These are phyloP conservation scores for Cyclocybe cylindracea DNA, from an alignment of 768 basidiomycete species.

Conservation along the genomic window DNA sequence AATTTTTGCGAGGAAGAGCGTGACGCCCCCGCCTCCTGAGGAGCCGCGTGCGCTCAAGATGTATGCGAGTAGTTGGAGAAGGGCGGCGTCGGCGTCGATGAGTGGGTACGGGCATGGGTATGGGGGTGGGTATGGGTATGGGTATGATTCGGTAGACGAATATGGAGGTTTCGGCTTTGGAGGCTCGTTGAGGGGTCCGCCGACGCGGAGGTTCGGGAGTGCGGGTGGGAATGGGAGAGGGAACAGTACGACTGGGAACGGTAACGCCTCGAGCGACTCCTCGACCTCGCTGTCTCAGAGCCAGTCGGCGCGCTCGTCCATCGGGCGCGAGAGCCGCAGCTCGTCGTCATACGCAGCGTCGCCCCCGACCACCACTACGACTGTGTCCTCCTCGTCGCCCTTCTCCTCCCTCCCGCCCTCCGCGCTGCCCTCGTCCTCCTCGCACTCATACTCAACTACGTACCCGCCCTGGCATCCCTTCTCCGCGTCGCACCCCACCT, in stretches of 20 bases:
- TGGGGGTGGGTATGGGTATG: not conserved
- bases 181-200: constrained; percentile 21
- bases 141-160: not conserved
- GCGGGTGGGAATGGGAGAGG: not conserved
- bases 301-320: constrained; percentile 3
- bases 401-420: constrained; percentile 8
- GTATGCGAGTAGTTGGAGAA: constrained; percentile 29
- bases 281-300: constrained; percentile 31
- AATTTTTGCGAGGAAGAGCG: constrained; percentile 21
- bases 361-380: constrained; percentile 14
- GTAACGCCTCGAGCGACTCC: constrained; percentile 47
- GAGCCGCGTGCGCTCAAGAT: constrained; percentile 31
- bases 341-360: constrained; percentile 2
- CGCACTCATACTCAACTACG: no score
- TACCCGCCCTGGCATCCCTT: no score
- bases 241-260: not conserved
- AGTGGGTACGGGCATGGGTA: constrained; percentile 10
- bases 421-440: no score
- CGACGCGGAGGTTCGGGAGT: not conserved
- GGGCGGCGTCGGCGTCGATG: constrained; percentile 2
- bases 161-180: not conserved
- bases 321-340: constrained; percentile 1
- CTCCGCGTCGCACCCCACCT: no score
- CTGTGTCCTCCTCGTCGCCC: constrained; percentile 16
- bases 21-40: constrained; percentile 28